Conservation (phyloP, 1,139 yeast genomes). For the Magnusiomyces ingens region DNA sequence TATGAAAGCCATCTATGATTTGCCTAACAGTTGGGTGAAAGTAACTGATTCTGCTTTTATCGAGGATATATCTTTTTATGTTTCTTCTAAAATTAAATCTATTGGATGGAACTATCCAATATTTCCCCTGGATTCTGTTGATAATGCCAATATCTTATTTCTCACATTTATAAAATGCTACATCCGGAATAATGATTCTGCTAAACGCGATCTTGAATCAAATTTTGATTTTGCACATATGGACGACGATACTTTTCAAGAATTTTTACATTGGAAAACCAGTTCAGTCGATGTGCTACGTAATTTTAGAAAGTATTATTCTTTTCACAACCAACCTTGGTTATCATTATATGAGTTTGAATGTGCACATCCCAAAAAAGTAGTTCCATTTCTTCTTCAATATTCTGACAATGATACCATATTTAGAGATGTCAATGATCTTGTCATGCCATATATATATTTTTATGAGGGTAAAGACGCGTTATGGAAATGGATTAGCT, state of each 20-base stretch:
- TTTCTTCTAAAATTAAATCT: neutral
- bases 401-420: neutral
- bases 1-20: neutral
- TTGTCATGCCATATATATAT: neutral
- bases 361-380: neutral
- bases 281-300: neutral
- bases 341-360: slow-evolving; percentile 5
- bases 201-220: slow-evolving; percentile 1
- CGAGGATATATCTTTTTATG: neutral
- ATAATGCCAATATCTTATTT: neutral
- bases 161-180: slow-evolving; percentile 2
- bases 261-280: neutral
- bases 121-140: neutral
- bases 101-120: slow-evolving; percentile 3
- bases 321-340: slow-evolving; percentile 8
- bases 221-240: neutral
- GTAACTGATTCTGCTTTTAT: neutral
- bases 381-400: slow-evolving; percentile 3
- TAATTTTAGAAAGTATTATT: slow-evolving; percentile 2
- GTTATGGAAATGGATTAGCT: slow-evolving; percentile 5
- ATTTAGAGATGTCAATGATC: neutral
- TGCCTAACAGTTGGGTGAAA: neutral
- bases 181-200: neutral
- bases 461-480: neutral
- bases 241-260: neutral